These are phyloP conservation scores for Boletus subluridellus DNA, from an alignment of 1,284 basidiomycete genomes.

Conservation along the genomic window DNA sequence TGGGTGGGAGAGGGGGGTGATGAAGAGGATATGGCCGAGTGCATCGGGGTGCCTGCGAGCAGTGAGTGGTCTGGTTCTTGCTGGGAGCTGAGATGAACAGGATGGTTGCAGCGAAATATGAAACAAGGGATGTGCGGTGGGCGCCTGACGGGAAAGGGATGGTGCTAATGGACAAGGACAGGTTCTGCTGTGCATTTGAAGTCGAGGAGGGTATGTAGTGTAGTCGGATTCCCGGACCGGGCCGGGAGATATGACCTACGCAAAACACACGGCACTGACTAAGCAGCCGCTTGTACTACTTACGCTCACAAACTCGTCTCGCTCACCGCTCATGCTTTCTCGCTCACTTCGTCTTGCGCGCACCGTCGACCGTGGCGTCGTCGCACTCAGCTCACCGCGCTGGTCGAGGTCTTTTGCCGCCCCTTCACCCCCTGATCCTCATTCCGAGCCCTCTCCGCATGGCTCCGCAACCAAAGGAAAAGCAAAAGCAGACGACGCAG, in stretches of 20 bases:
- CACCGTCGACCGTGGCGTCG: conserved; percentile 20
- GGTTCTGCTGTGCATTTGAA: conserved; percentile 82
- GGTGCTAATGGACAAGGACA: conserved; percentile 64
- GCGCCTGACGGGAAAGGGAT: conserved; percentile 81
- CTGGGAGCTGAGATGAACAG: not conserved
- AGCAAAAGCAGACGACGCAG: conserved; percentile 35
- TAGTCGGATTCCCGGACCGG: not conserved
- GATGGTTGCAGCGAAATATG: conserved; percentile 53
- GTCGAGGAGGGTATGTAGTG: conserved; percentile 48
- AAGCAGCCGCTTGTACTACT: conserved; percentile 17
- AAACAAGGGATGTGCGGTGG: conserved; percentile 66
- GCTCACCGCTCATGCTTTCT: conserved; percentile 24
- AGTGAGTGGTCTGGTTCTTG: conserved; percentile 43
- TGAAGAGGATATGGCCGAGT: conserved; percentile 74
- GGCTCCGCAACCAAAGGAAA: conserved; percentile 40
- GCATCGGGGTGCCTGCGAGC: conserved; percentile 75
- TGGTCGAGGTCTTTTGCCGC: conserved; percentile 42
- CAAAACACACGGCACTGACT: conserved; percentile 25
- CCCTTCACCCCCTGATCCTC: conserved; percentile 36
- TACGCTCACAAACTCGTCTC: not conserved
- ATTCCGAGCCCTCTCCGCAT: conserved; percentile 18
- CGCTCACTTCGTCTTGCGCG: conserved; percentile 32
- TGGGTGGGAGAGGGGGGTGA: conserved; percentile 57
- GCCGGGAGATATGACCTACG: conserved; percentile 1
- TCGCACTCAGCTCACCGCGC: conserved; percentile 12